Evolutionary conservation across 2,329 filamentous ascomycete species (phyloP).

Genomic region (Xylaria sp.): DNA sequence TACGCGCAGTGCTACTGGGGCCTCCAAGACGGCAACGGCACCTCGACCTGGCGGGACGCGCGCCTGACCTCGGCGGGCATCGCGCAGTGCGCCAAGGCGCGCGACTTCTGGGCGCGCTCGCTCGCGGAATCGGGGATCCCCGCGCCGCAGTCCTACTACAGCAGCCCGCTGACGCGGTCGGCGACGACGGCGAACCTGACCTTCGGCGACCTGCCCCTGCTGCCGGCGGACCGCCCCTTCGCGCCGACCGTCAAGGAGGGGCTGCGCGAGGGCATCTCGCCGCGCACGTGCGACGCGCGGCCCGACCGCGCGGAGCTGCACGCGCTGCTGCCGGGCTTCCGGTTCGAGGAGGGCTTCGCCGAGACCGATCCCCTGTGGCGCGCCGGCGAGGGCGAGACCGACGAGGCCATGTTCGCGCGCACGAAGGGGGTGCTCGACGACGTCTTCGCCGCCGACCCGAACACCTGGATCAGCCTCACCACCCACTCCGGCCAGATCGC

Average conservation of each 20-base stretch:
- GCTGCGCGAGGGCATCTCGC: conserved; percentile 66
- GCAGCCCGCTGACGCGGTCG: conserved; percentile 65
- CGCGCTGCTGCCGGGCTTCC: conserved; percentile 53
- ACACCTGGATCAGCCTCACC: conserved; percentile 62
- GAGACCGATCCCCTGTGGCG: conserved; percentile 56
- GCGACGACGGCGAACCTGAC: conserved; percentile 65
- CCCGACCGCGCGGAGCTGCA: conserved; percentile 57
- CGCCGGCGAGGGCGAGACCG: conserved; percentile 45
- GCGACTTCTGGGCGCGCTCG: conserved; percentile 60
- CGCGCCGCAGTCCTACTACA: conserved; percentile 66
- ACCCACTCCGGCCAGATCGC: conserved; percentile 62
- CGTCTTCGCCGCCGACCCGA: conserved; percentile 55
- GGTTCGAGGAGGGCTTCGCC: conserved; percentile 63
- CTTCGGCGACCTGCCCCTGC: conserved; percentile 55
- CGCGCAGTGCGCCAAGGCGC: conserved; percentile 59
- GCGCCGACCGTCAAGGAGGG: conserved; percentile 64
- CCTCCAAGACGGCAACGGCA: conserved; percentile 64
- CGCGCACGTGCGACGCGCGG: conserved; percentile 70
- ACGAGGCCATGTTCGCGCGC: conserved; percentile 51
- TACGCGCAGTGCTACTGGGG: conserved; percentile 64
- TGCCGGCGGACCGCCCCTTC: conserved; percentile 57
- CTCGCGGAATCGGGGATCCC: conserved; percentile 58
- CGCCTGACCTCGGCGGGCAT: conserved; percentile 61
- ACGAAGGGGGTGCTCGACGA: conserved; percentile 57
- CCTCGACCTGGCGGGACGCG: conserved; percentile 65